Percentiles rank a stretch among this genome's conserved stretches.
These are phyloP conservation scores for Tricholoma hemisulphureum DNA, from an alignment of 768 basidiomycete species.

Conservation along the genomic window DNA sequence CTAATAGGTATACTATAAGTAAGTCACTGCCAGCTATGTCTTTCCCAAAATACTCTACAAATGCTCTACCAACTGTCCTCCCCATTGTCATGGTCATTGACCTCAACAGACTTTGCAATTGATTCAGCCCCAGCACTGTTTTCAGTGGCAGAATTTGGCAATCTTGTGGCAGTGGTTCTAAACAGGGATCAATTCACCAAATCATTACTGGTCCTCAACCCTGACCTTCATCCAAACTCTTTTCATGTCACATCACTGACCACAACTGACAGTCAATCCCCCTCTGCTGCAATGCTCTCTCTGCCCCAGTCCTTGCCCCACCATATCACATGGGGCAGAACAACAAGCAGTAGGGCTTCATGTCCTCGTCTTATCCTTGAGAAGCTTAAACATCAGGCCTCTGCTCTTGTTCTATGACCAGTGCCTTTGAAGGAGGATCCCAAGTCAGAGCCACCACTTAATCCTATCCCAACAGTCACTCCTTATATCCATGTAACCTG, in stretches of 20 bases:
- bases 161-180: constrained; percentile 21
- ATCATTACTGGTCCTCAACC: constrained; percentile 15
- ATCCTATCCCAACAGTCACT: constrained; percentile 11
- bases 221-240: constrained; percentile 10
- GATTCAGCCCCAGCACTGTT: constrained; percentile 16
- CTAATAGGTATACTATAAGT: too few species aligned
- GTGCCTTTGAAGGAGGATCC: not conserved
- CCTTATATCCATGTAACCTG: constrained; percentile 3
- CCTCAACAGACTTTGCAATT: not conserved
- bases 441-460: constrained; percentile 2
- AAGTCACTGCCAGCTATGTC: too few species aligned
- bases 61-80: not conserved
- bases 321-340: not conserved
- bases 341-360: not conserved
- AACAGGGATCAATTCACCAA: constrained; percentile 18
- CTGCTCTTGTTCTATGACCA: constrained; percentile 13
- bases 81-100: constrained; percentile 4
- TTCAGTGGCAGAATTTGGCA: constrained; percentile 18
- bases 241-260: not conserved
- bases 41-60: too few species aligned
- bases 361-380: constrained; percentile 14
- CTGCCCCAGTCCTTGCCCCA: not conserved
- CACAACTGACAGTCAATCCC: not conserved
- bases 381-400: constrained; percentile 20
- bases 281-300: not conserved